Evolutionary conservation across 306 rosid species (phyloP), one percentile per base, ranked within the genome.

Genomic region (Dryas octopetala): DNA sequence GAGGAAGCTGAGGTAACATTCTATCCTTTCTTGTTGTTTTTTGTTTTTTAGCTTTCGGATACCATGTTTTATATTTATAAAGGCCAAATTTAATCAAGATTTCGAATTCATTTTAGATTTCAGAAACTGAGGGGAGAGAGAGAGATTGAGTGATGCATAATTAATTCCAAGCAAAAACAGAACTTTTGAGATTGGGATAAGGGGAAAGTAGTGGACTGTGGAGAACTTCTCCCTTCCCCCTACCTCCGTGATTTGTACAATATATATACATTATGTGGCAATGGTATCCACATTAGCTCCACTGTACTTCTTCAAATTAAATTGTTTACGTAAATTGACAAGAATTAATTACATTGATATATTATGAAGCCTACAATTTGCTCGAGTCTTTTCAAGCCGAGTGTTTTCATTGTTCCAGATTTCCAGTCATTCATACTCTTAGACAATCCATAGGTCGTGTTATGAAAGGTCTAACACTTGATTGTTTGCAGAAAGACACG

Each of bases 311-410:
- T 57, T 57, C 11, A 46, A 46, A 5, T 60, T 41, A 60, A 60
- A 28, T 10, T 9, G 41, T 11, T 28, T 60, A 11, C 11, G 44
- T 43, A 3, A 64, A n/a, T 43, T 43, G 14, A 16, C 15, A 7
- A 43, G 32, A 44, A 41, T 16, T 17, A 57, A 17, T 60, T 15
- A 6, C 63, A 58, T 58, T 63, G 28, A 41, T 41, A 4, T 63
- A 63, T 64, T 8, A n/a, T 44, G 69, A 15, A 9, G 7, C 69
- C 62, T 44, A 26, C 10, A 46, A 66, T 8, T 19, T 66, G 71
- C 71, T 66, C 10, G 44, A 9, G 54, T 47, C 41, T 47, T 66
- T 66, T 66, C 28, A 66, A 63, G 13, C 49, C 68, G 19, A 16
- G 68, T 64, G 26, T 10, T 43, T 15, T 63, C 50, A 44, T 63